A percentile compares a stretch with the other conserved stretches of the same genome.
Conservation (phyloP, 2,329 filamentous ascomycete genomes). For the Dothidotthia symphoricarpi region DNA sequence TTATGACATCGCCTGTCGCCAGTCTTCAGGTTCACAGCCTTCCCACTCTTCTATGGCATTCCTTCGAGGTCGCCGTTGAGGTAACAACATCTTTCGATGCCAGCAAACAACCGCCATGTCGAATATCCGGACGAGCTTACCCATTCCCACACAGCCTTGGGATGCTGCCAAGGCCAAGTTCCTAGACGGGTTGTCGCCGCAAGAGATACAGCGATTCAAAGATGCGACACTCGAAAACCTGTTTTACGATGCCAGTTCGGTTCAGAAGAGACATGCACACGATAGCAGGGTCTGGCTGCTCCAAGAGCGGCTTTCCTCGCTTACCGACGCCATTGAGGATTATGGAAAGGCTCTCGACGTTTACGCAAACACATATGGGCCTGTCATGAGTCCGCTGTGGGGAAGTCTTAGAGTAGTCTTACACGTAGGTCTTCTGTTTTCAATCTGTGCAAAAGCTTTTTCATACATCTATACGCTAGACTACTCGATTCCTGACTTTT, state of each 20-base stretch:
- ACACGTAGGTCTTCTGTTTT: conserved; percentile 8
- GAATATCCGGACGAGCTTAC: conserved; percentile 9
- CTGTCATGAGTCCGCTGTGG: conserved; percentile 22
- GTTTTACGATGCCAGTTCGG: conserved; percentile 21
- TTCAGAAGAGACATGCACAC: conserved; percentile 16
- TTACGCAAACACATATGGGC: conserved; percentile 14
- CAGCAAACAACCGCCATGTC: conserved; percentile 5
- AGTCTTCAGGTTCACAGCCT: too few relatives aligned
- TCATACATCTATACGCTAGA: too few relatives aligned
- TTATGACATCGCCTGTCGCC: too few relatives aligned
- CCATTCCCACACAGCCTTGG: conserved; percentile 21
- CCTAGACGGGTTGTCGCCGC: conserved; percentile 9
- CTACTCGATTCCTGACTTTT: too few relatives aligned
- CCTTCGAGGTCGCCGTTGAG: too few relatives aligned
- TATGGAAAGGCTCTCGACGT: conserved; percentile 23
- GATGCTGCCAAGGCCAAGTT: conserved; percentile 18
- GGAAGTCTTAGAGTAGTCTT: conserved; percentile 20
- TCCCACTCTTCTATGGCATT: too few relatives aligned
- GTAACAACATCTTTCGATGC: too few relatives aligned
- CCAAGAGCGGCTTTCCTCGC: conserved; percentile 15
- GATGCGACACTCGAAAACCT: conserved; percentile 21
- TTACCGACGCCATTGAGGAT: conserved; percentile 16
- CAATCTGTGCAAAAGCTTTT: too few relatives aligned
- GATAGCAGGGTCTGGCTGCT: conserved; percentile 12
- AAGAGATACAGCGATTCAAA: conserved; percentile 11